Conservation (phyloP, 345 rosid species). For the Citrus trifoliata region DNA sequence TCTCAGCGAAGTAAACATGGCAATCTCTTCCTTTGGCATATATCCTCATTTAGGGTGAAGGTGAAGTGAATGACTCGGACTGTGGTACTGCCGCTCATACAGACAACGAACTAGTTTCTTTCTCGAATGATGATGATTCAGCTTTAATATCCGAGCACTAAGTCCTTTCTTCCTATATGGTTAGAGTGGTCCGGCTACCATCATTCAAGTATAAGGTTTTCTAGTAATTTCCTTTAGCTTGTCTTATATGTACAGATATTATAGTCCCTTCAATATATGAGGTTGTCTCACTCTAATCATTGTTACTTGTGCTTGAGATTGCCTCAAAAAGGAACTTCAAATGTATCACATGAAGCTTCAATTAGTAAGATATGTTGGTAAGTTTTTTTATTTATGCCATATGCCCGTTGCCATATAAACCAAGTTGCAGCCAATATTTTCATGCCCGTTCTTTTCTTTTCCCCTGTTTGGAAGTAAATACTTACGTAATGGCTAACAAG, state of each 20-base stretch:
- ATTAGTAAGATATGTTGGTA: neutral
- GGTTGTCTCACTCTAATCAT: constrained; percentile 16
- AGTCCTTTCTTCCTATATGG: constrained; percentile 1
- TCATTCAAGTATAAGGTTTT: constrained; percentile 24
- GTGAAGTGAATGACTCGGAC: constrained; percentile 45
- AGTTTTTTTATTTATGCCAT: constrained; percentile 3
- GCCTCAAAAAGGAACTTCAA: neutral
- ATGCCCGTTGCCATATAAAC: neutral
- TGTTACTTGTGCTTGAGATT: constrained; percentile 12
- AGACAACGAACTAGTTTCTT: constrained; percentile 35
- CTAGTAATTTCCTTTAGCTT: constrained; percentile 19
- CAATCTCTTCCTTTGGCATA: neutral
- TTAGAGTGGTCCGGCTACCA: neutral
- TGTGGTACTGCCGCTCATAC: constrained; percentile 36
- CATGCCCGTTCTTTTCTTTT: neutral
- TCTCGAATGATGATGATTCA: constrained; percentile 41
- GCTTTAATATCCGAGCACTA: constrained; percentile 36
- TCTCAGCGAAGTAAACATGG: neutral
- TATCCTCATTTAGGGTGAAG: constrained; percentile 39
- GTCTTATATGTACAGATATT: constrained; percentile 43
- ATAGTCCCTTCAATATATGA: constrained; percentile 36
- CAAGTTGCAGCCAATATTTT: neutral
- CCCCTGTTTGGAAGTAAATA: too few species aligned
- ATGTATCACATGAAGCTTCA: constrained; percentile 26
- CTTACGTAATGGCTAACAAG: neutral